Evolutionary conservation across 331 rosid genomes (phyloP), one percentile per base, ranked within the genome.

Genomic region (Quercus tomentella): DNA sequence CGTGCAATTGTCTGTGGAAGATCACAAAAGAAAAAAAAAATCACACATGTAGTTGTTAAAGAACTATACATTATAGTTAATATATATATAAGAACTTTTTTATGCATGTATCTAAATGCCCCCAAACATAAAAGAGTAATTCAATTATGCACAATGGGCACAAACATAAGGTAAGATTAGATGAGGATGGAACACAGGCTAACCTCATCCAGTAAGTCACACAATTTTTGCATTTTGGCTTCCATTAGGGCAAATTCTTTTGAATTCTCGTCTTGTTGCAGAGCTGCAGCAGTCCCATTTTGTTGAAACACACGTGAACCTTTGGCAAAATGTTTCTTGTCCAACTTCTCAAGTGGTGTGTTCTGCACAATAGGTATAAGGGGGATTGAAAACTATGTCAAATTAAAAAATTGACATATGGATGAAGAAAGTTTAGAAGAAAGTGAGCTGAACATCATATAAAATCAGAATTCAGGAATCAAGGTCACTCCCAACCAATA

Each of bases 311-410:
- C 83, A 18, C 80, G 89, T 6, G 90, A 79, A 56, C 90, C 94
- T 86, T 90, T 95, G 6, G 90, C 94, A 83, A 93, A 91, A 82
- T 95, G 96, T 80, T 95, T 95, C 86, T 78, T 93, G 72, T 95
- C 96, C 91, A 95, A 82, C 88, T 87, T 90, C 72, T 93, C 97
- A 77, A 93, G 91, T 68, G 97, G 97, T 20, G 93, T 91, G 65
- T 91, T 82, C 99, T 95, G 93, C 79, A 77, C 28, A 54, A 75
- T 28, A 81, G 73, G 58, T 23, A 81, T 45, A 58, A 76, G 71
- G n/a, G 37, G 55, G 70, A 63, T 26, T 11, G 77, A 71, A 79
- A 56, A 33, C 55, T 15, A 77, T 1, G 58, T 70, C 49, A 65
- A 18, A 73, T 2, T n/a, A 75, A 49, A 31, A 67, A 54, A 21